Conservation (phyloP, 257 asterid genomes). For the Solanum clarkiae region DNA sequence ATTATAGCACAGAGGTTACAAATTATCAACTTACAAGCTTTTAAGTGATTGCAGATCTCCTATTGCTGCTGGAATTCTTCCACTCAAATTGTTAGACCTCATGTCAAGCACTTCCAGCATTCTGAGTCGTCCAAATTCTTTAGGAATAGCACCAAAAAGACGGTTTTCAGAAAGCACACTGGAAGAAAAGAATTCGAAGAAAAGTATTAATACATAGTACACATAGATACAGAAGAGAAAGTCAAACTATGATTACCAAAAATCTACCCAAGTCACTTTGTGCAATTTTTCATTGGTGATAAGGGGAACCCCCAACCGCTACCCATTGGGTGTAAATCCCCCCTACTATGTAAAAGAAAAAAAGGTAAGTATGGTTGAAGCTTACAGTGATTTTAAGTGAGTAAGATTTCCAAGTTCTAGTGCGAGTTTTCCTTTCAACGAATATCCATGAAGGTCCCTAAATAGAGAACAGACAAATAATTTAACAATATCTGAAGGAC, state of each 20-base stretch:
- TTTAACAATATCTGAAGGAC: background rate
- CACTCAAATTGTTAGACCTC: constrained; percentile 57
- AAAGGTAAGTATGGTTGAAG: background rate
- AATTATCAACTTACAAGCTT: constrained; percentile 41
- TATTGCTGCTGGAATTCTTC: constrained; percentile 63
- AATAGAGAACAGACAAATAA: background rate
- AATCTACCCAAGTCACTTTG: background rate
- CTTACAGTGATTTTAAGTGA: constrained; percentile 68
- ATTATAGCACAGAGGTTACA: background rate
- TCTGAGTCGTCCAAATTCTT: constrained; percentile 45
- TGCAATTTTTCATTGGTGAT: background rate
- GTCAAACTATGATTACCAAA: background rate
- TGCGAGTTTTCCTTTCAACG: constrained; percentile 51
- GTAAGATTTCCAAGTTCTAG: constrained; percentile 75
- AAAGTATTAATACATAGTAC: background rate
- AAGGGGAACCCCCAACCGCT: too few species aligned
- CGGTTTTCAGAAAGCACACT: constrained; percentile 55
- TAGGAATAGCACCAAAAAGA: constrained; percentile 63
- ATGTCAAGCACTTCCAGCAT: constrained; percentile 62
- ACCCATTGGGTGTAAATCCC: too few species aligned
- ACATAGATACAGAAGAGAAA: background rate
- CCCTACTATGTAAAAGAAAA: too few species aligned
- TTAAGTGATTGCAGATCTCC: constrained; percentile 49
- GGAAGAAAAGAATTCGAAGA: background rate
- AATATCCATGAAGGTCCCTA: constrained; percentile 68